A percentile compares a stretch with the other conserved stretches of the same genome.
Evolutionary conservation across 352 stramenopile species (phyloP).

Genomic region (Globisporangium spiculum): DNA sequence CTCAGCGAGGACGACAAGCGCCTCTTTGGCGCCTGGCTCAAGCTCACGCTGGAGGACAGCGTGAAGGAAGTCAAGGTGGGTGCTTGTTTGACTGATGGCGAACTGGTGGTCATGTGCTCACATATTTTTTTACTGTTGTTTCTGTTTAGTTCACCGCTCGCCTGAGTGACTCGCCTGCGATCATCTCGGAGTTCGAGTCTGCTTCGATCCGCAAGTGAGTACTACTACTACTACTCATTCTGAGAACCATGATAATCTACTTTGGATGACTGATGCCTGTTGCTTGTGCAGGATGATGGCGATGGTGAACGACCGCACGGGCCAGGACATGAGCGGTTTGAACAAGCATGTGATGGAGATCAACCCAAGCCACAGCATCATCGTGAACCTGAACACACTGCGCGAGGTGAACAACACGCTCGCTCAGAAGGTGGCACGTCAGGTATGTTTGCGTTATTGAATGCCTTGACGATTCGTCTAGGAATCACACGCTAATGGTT

Average conservation of each 20-base stretch:
- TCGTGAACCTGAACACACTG: conserved; percentile 91
- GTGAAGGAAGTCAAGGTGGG: conserved; percentile 86
- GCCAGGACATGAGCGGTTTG: conserved; percentile 44
- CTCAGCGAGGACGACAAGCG: conserved; percentile 87
- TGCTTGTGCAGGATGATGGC: conserved; percentile 92
- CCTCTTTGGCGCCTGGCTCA: conserved; percentile 92
- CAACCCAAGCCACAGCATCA: conserved; percentile 97
- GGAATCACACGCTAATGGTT: not conserved
- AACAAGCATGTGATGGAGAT: conserved; percentile 98
- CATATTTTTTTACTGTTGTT: not conserved
- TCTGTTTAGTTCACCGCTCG: conserved; percentile 70
- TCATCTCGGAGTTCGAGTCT: conserved; percentile 98
- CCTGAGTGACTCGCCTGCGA: conserved; percentile 96
- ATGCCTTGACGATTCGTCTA: not conserved
- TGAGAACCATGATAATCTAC: not conserved
- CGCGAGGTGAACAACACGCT: conserved; percentile 81
- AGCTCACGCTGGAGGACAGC: conserved; percentile 87
- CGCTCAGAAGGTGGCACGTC: conserved; percentile 78
- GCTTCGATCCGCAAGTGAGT: conserved; percentile 92
- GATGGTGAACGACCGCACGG: conserved; percentile 92
- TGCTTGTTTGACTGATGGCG: not conserved
- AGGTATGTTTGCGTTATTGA: conserved; percentile 33
- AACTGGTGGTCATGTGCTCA: not conserved
- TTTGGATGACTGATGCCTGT: not conserved
- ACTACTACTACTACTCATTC: not conserved